Percentiles rank a stretch among this genome's conserved stretches.
Conservation (phyloP, 352 stramenopile genomes). For the Phytophthora crassamura region DNA sequence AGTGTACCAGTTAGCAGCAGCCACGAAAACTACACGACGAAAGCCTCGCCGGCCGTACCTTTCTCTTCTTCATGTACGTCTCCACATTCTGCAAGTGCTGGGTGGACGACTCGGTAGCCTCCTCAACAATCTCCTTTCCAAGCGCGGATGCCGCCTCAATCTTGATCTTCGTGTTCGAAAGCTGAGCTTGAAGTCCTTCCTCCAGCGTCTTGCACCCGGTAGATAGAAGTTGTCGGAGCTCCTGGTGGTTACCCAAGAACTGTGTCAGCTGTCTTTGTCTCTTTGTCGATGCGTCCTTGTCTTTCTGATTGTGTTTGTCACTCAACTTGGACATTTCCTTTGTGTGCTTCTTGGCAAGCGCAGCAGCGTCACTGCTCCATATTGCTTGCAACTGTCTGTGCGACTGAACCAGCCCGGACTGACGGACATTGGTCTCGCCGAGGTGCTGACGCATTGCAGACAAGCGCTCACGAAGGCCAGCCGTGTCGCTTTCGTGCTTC, state of each 20-base stretch:
- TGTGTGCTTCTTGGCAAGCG: slow-evolving; percentile 19
- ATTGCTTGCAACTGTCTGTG: slow-evolving; percentile 25
- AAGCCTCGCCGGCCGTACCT: slow-evolving; percentile 36
- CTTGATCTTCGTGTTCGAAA: slow-evolving; percentile 39
- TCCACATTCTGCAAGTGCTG: slow-evolving; percentile 47
- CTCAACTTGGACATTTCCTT: slow-evolving; percentile 23
- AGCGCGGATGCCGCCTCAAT: slow-evolving; percentile 34
- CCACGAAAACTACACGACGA: neutral
- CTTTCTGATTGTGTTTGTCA: slow-evolving; percentile 32
- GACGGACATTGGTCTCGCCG: slow-evolving; percentile 13
- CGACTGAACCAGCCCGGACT: slow-evolving; percentile 36
- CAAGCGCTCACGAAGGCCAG: slow-evolving; percentile 37
- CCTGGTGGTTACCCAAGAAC: slow-evolving; percentile 41
- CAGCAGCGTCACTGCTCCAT: slow-evolving; percentile 26
- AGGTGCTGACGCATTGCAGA: slow-evolving; percentile 35
- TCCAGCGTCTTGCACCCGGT: slow-evolving; percentile 37
- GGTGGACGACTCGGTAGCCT: slow-evolving; percentile 36
- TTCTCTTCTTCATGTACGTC: slow-evolving; percentile 59
- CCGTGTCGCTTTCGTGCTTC: slow-evolving; percentile 38
- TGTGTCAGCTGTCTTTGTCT: slow-evolving; percentile 28
- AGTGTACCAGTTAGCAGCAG: neutral
- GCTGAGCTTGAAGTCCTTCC: slow-evolving; percentile 37
- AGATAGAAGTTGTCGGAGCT: slow-evolving; percentile 36
- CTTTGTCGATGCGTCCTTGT: slow-evolving; percentile 21
- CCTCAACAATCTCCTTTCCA: slow-evolving; percentile 31